Base-by-base conservation (phyloP, 2,329 filamentous ascomycete species). In the Trichophyton benhamiae region DNA sequence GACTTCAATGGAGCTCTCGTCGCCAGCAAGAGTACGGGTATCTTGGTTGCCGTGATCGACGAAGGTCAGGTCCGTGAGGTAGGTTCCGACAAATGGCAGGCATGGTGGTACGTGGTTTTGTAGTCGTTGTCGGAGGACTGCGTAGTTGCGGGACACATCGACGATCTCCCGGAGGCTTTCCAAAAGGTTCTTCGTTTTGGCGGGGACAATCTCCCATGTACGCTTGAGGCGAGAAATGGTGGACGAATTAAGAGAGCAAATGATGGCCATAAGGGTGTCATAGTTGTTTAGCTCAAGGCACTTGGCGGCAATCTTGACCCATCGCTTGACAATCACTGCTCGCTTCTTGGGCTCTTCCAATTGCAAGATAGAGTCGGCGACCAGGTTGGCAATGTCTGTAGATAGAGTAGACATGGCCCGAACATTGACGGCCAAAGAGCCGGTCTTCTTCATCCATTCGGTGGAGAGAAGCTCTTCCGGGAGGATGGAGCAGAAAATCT, bases 191-290 rank as follows among this genome's bases (percentile, higher is more conserved):
- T 91, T 92, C 58, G 89, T 90, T 78, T 89, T 96, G 52, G 82
- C 80, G 3, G 89, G 92, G 8, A 99, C 84, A 11, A 86, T 74
- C 60, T 97, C 94, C 94, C 94, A 99, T 0, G 94, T 99, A 69
- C 86, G 88, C 71, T 88, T 89, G 7, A 99, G 79, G 20, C 94
- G 88, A 60, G 85, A 85, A 67, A 99, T 92, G 68, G 91, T 92
- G 15, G 91, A 95, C 62, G 88, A 91, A 74, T 95, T 95, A 57
- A 99, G 77, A 8, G 89, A 91, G 78, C 91, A 96, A 69, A 96
- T 90, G 67, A 99, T 96, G 6, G 94, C 91, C 91, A 97, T 96
- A 9, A 99, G 78, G 0, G 90, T 89, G 70, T 99, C 92, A 68
- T 96, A 99, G 76, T 99, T 99, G 77, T 94, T 87, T 27, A 97